Conservation (phyloP, 345 rosid genomes). For the Citrus inodora region DNA sequence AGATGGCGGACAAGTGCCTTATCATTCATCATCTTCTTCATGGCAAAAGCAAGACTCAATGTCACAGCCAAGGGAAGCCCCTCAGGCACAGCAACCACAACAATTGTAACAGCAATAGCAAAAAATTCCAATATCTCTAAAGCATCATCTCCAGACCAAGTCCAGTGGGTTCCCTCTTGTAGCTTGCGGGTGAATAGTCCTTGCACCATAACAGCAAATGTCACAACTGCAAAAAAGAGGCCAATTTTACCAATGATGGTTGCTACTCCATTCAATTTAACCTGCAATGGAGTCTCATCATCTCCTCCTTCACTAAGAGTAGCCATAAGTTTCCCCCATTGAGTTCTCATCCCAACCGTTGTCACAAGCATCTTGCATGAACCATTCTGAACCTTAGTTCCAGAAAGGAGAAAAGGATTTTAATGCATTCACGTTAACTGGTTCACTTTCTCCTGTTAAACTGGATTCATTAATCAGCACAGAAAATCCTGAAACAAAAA, state of each 20-base stretch:
- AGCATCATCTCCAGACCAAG: conserved; percentile 69
- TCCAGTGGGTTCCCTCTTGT: conserved; percentile 49
- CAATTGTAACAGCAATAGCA: conserved; percentile 85
- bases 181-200: conserved; percentile 58
- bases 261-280: conserved; percentile 77
- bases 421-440: conserved; percentile 31
- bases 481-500: conserved; percentile 54
- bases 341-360: conserved; percentile 88
- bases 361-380: conserved; percentile 83
- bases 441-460: conserved; percentile 73
- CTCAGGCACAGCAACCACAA: conserved; percentile 94
- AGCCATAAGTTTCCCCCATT: conserved; percentile 87
- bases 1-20: conserved; percentile 84
- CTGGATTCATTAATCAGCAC: conserved; percentile 66
- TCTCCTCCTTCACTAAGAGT: conserved; percentile 69
- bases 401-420: conserved; percentile 72
- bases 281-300: conserved; percentile 90
- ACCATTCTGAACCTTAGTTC: conserved; percentile 74
- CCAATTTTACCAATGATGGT: conserved; percentile 79
- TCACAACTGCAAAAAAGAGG: conserved; percentile 65
- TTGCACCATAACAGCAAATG: conserved; percentile 72
- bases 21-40: conserved; percentile 95
- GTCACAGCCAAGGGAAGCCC: conserved; percentile 96
- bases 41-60: conserved; percentile 87
- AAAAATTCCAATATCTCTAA: conserved; percentile 65